phyloP scores from a whole-genome alignment of 75 land plant genomes.

The Larix kaempferi region DNA sequence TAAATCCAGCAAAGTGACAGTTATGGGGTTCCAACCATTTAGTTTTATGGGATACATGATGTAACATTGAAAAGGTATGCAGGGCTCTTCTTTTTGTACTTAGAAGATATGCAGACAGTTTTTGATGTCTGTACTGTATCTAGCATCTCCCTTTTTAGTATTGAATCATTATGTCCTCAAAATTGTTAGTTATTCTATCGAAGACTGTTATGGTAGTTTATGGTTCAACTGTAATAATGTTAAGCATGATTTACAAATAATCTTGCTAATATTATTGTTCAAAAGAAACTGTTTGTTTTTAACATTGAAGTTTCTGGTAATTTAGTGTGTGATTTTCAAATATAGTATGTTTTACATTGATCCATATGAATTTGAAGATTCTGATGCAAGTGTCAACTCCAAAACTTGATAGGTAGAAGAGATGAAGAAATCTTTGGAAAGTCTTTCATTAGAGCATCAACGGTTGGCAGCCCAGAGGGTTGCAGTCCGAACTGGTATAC shows the following conservation, averaged over 20 bases:
- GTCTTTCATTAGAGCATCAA: background rate
- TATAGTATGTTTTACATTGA: background rate
- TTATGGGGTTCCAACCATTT: too few species aligned
- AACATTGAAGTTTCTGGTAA: background rate
- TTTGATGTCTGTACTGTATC: too few species aligned
- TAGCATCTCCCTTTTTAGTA: background rate
- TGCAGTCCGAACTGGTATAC: background rate
- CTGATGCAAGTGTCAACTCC: background rate
- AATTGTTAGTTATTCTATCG: background rate
- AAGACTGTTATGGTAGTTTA: too few species aligned
- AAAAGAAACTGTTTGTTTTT: background rate
- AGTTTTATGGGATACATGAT: too few species aligned
- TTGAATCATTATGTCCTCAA: background rate
- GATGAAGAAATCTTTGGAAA: background rate
- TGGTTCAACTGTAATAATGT: background rate
- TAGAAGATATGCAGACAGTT: too few species aligned
- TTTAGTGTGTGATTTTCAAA: background rate
- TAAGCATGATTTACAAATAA: background rate
- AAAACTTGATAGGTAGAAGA: background rate
- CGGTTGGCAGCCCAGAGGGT: background rate
- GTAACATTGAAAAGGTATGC: too few species aligned
- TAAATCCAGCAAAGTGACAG: too few species aligned
- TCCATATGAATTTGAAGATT: background rate
- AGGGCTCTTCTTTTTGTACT: too few species aligned
- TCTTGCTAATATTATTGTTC: background rate